phyloP scores from a whole-genome alignment of 2,329 filamentous ascomycete species.

The Colletotrichum ledebouriae region DNA sequence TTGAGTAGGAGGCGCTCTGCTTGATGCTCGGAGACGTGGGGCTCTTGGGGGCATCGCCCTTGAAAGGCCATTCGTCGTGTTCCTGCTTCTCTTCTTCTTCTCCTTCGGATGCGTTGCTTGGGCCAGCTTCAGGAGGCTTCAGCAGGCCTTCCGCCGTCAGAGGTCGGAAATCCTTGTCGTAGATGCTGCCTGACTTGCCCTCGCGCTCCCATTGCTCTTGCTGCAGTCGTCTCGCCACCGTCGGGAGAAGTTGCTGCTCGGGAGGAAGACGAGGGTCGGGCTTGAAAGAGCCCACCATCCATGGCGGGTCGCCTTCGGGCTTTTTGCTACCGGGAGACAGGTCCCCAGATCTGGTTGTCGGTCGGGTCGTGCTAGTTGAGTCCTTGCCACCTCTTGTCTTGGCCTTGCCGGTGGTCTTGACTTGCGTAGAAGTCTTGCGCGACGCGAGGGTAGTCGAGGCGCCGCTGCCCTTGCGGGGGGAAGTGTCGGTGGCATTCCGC shows the following conservation, averaged over 20 bases:
- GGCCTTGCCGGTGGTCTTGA: slow-evolving; percentile 65
- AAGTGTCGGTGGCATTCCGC: slow-evolving; percentile 62
- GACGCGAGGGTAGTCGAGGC: slow-evolving; percentile 48
- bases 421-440: slow-evolving; percentile 61
- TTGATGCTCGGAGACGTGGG: slow-evolving; percentile 54
- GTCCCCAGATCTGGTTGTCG: slow-evolving; percentile 73
- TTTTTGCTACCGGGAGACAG: slow-evolving; percentile 66
- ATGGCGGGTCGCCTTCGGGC: slow-evolving; percentile 95
- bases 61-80: slow-evolving; percentile 72
- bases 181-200: slow-evolving; percentile 85
- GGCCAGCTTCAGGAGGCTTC: slow-evolving; percentile 57
- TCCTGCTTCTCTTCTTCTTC: slow-evolving; percentile 50
- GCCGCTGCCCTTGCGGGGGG: slow-evolving; percentile 63
- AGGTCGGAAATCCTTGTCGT: slow-evolving; percentile 89
- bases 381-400: slow-evolving; percentile 72
- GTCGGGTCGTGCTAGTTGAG: slow-evolving; percentile 63
- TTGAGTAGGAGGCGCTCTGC: slow-evolving; percentile 69
- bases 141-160: slow-evolving; percentile 76
- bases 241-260: slow-evolving; percentile 95
- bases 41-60: slow-evolving; percentile 60
- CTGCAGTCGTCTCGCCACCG: slow-evolving; percentile 89
- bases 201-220: slow-evolving; percentile 97
- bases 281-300: slow-evolving; percentile 95
- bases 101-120: slow-evolving; percentile 37
- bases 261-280: slow-evolving; percentile 94